These are phyloP conservation scores for Polyporus arcularius DNA, from an alignment of 768 basidiomycete species.

Conservation along the genomic window DNA sequence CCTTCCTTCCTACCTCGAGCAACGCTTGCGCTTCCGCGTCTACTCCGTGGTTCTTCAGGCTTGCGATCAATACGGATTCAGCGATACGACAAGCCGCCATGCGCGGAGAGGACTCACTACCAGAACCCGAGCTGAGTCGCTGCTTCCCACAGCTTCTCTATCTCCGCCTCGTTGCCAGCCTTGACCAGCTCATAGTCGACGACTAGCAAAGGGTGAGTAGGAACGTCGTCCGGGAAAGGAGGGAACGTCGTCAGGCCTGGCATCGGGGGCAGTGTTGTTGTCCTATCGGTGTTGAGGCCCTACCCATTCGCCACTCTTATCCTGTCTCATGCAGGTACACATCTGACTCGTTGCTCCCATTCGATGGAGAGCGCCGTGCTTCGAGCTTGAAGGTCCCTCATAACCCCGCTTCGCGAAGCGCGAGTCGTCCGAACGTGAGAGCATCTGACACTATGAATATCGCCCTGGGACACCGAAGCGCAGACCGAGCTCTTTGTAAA, in stretches of 20 bases:
- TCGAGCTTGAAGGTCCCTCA: no score
- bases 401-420: no score
- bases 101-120: constrained; percentile 39
- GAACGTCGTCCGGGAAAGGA: constrained; percentile 47
- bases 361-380: no score
- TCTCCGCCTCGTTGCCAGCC: constrained; percentile 38
- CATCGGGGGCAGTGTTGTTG: background rate
- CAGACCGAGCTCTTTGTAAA: no score
- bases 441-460: no score
- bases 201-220: constrained; percentile 46
- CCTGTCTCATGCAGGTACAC: no score
- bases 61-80: background rate
- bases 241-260: constrained; percentile 25
- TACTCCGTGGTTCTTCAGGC: constrained; percentile 36
- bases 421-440: no score
- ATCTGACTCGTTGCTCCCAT: no score
- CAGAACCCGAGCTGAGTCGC: constrained; percentile 55
- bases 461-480: no score
- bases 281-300: no score
- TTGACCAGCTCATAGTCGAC: constrained; percentile 46
- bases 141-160: constrained; percentile 48
- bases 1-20: constrained; percentile 45
- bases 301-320: no score
- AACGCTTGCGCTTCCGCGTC: constrained; percentile 38
- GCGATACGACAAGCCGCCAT: constrained; percentile 18